These are phyloP conservation scores for Boletus pseudopeckii DNA, from an alignment of 768 basidiomycete species.

Conservation along the genomic window DNA sequence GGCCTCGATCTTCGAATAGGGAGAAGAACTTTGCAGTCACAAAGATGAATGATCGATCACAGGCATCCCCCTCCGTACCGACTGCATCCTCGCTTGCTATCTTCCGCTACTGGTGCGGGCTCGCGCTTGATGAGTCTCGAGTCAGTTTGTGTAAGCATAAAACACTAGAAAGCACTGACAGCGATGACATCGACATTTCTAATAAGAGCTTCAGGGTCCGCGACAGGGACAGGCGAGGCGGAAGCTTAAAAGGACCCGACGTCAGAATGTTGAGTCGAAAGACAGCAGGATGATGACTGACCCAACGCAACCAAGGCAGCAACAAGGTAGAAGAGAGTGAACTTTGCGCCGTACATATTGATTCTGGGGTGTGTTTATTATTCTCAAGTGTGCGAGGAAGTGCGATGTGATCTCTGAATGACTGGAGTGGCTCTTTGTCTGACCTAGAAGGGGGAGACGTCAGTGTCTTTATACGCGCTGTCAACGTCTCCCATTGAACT, in stretches of 20 bases:
- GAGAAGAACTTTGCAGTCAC: no score
- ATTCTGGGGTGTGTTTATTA: slow-evolving; percentile 28
- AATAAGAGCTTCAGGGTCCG: slow-evolving; percentile 1
- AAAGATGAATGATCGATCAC: no score
- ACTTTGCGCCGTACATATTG: slow-evolving; percentile 28
- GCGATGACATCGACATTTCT: slow-evolving; percentile 7
- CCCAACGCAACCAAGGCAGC: slow-evolving; percentile 25
- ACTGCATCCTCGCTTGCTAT: no score
- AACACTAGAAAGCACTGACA: slow-evolving; percentile 8
- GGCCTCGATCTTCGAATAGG: no score
- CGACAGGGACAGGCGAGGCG: slow-evolving; percentile 27
- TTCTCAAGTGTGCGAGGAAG: slow-evolving; percentile 11
- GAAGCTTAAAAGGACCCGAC: slow-evolving; percentile 10
- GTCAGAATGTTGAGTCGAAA: not conserved
- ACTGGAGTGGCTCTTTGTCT: slow-evolving; percentile 26
- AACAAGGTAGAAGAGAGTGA: slow-evolving; percentile 29
- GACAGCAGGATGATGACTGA: slow-evolving; percentile 4
- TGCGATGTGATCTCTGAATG: slow-evolving; percentile 21
- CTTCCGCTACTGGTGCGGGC: no score
- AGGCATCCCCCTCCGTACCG: no score
- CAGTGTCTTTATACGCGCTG: slow-evolving; percentile 26
- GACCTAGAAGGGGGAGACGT: no score
- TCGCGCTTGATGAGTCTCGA: not conserved
- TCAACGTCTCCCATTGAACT: slow-evolving; percentile 20
- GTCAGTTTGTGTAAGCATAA: not conserved